Conservation (phyloP, 192 early-diverging fungal species). For the Backusella tuberculispora region DNA sequence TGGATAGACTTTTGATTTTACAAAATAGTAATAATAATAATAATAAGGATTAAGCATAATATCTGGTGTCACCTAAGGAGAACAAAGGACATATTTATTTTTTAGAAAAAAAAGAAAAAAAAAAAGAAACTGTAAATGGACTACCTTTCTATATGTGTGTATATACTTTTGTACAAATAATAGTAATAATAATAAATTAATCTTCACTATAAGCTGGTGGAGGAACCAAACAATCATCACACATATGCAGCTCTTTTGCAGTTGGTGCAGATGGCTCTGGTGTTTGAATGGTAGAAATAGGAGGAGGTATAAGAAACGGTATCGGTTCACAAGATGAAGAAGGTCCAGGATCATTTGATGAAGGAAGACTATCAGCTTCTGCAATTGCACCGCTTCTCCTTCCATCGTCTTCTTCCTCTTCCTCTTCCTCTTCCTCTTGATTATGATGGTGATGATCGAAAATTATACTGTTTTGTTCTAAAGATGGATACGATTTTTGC, state of each 20-base stretch:
- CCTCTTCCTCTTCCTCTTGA: too few relatives aligned
- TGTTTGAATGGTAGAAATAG: slow-evolving; percentile 11
- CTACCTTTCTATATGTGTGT: not conserved
- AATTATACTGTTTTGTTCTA: not conserved
- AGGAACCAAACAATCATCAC: slow-evolving; percentile 18
- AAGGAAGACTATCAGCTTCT: too few relatives aligned
- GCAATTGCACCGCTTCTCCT: too few relatives aligned
- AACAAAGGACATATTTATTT: not conserved
- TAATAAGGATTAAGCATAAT: not conserved
- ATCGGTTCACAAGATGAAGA: slow-evolving; percentile 3
- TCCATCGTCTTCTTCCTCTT: too few relatives aligned
- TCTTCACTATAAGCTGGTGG: slow-evolving; percentile 21
- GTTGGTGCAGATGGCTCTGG: slow-evolving; percentile 19
- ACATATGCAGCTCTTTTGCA: slow-evolving; percentile 17
- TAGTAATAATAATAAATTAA: too few relatives aligned
- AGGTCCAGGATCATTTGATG: not conserved
- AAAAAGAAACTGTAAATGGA: not conserved
- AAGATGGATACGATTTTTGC: not conserved
- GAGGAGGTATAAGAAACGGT: not conserved
- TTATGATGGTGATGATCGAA: not conserved
- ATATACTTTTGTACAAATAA: slow-evolving; percentile 6
- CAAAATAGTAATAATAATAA: not conserved
- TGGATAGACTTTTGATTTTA: too few relatives aligned
- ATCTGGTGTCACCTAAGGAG: not conserved
- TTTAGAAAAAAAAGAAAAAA: not conserved